phyloP scores from a whole-genome alignment of 2,329 filamentous ascomycete genomes.

The Cladorrhinum sp. region DNA sequence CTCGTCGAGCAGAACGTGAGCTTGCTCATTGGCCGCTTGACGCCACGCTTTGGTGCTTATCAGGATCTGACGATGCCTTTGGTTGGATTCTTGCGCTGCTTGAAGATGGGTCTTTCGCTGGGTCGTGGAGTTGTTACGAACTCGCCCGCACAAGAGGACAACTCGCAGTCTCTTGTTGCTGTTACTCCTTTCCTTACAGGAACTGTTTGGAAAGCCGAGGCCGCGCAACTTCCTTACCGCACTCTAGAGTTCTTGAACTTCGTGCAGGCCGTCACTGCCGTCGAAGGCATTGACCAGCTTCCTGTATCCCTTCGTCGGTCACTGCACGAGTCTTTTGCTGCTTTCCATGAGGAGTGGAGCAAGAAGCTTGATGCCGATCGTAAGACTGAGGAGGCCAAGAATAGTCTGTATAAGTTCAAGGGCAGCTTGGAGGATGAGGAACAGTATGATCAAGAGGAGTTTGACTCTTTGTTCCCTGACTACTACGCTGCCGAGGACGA shows the following conservation, averaged over 20 bases:
- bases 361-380: constrained; percentile 73
- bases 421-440: constrained; percentile 76
- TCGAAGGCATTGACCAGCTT: constrained; percentile 47
- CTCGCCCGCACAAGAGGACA: constrained; percentile 34
- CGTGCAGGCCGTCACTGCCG: constrained; percentile 41
- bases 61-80: constrained; percentile 80
- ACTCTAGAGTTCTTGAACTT: constrained; percentile 51
- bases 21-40: constrained; percentile 68
- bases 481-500: constrained; percentile 47
- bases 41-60: constrained; percentile 69
- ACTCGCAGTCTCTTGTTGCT: constrained; percentile 38
- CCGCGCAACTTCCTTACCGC: constrained; percentile 28
- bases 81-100: constrained; percentile 72
- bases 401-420: constrained; percentile 78
- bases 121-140: constrained; percentile 48
- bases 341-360: constrained; percentile 78
- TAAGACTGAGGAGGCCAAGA: constrained; percentile 67
- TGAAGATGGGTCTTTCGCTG: constrained; percentile 72
- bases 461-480: constrained; percentile 77
- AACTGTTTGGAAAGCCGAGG: constrained; percentile 31
- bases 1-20: constrained; percentile 57
- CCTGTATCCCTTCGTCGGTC: constrained; percentile 45
- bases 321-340: constrained; percentile 65
- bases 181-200: constrained; percentile 58
- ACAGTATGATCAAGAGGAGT: constrained; percentile 68